phyloP scores from a whole-genome alignment of 257 asterid genomes.

The Lavandula angustifolia region DNA sequence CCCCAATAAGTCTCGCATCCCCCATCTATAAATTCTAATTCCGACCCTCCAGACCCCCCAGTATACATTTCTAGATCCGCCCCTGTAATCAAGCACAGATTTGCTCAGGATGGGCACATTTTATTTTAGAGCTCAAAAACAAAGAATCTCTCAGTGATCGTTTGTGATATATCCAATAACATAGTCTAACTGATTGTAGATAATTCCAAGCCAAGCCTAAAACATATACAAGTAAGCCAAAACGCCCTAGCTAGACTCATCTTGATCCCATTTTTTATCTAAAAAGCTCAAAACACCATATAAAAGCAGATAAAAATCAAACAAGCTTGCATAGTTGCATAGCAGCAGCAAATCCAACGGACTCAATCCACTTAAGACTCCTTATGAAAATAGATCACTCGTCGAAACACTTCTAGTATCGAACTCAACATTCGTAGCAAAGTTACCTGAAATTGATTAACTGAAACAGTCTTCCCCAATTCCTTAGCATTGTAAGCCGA shows the following conservation, averaged over 20 bases:
- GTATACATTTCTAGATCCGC: too few species aligned
- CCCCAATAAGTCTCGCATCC: too few species aligned
- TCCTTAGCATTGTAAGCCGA: conserved; percentile 87
- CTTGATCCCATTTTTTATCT: background rate
- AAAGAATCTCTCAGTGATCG: background rate
- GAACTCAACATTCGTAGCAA: background rate
- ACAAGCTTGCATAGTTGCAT: background rate
- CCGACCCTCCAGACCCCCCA: too few species aligned
- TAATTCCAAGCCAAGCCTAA: background rate
- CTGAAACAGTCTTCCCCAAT: conserved; percentile 72
- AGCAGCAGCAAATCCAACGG: background rate
- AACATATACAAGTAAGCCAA: background rate
- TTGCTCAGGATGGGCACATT: background rate
- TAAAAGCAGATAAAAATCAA: background rate
- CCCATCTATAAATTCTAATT: too few species aligned
- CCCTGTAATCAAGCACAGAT: background rate
- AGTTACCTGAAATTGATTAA: conserved; percentile 90
- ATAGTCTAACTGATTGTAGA: too few species aligned
- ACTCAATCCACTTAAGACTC: background rate
- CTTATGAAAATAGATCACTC: conserved; percentile 6
- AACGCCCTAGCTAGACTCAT: background rate
- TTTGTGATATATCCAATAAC: background rate
- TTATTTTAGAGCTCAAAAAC: background rate
- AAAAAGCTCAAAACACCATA: background rate
- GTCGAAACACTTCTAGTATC: background rate